A percentile compares a stretch with the other conserved stretches of the same genome.
Evolutionary conservation across 257 asterid species (phyloP).

Genomic region (Solanum neorickii): DNA sequence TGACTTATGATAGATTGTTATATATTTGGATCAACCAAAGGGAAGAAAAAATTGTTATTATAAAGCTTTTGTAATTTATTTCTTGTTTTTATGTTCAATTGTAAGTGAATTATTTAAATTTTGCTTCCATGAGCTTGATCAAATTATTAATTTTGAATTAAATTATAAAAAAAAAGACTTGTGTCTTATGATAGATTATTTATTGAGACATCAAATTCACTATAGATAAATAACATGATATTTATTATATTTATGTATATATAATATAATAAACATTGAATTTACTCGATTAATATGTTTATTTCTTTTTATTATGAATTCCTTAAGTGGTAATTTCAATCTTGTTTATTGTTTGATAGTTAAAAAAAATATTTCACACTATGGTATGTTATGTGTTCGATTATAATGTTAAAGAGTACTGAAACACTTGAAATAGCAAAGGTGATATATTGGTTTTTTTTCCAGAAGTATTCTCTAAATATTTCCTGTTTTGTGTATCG

Average conservation of each 20-base stretch:
- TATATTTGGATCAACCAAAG: neutral
- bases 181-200: no score
- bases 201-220: neutral
- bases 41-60: neutral
- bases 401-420: neutral
- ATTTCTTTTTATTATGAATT: neutral
- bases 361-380: neutral
- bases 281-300: neutral
- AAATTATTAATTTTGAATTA: neutral
- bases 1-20: neutral
- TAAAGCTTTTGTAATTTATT: neutral
- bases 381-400: neutral
- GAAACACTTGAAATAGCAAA: neutral
- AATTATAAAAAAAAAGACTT: rapidly evolving
- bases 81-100: neutral
- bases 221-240: neutral
- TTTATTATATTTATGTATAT: neutral
- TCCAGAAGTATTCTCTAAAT: neutral
- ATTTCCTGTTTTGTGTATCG: neutral
- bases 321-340: neutral
- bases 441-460: neutral
- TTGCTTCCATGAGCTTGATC: neutral
- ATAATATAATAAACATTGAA: neutral
- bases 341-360: neutral
- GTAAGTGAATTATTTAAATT: no score